Conservation (phyloP, 1,139 yeast genomes). For the Kodamaea fungicola region DNA sequence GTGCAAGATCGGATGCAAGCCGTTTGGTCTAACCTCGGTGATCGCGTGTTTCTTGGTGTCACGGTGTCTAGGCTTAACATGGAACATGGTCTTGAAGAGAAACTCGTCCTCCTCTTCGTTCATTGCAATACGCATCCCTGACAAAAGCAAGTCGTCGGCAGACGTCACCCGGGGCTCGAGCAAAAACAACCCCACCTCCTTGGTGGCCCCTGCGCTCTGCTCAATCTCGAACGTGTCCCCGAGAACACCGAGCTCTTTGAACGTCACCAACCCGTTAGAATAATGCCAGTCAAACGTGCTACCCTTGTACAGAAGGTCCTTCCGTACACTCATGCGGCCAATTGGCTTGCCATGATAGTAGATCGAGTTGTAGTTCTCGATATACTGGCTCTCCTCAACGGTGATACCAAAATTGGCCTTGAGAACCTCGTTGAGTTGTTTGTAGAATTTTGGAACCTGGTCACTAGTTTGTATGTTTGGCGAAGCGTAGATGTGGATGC, state of each 20-base stretch:
- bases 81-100: slow-evolving; percentile 38
- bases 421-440: slow-evolving; percentile 18
- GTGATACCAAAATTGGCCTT: slow-evolving; percentile 15
- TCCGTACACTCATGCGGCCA: background rate
- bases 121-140: slow-evolving; percentile 33
- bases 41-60: slow-evolving; percentile 2
- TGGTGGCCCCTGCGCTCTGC: slow-evolving; percentile 10
- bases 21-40: slow-evolving; percentile 23
- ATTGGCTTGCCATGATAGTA: slow-evolving; percentile 5
- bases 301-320: slow-evolving; percentile 2
- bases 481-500: slow-evolving; percentile 25
- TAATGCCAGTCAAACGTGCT: slow-evolving; percentile 3
- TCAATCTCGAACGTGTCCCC: slow-evolving; percentile 2
- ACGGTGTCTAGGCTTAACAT: slow-evolving; percentile 43
- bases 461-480: slow-evolving; percentile 15
- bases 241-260: slow-evolving; percentile 4
- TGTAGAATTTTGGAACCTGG: slow-evolving; percentile 18
- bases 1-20: slow-evolving; percentile 38
- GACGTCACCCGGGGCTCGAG: slow-evolving; percentile 26
- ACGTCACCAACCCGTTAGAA: slow-evolving; percentile 4
- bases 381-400: slow-evolving; percentile 10
- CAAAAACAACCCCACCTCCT: slow-evolving; percentile 36
- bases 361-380: slow-evolving; percentile 8
- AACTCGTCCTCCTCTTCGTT: slow-evolving; percentile 15
- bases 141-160: slow-evolving; percentile 31